Base-by-base conservation (phyloP, 805 yeast genomes). In the Barnettozyma sp. region DNA sequence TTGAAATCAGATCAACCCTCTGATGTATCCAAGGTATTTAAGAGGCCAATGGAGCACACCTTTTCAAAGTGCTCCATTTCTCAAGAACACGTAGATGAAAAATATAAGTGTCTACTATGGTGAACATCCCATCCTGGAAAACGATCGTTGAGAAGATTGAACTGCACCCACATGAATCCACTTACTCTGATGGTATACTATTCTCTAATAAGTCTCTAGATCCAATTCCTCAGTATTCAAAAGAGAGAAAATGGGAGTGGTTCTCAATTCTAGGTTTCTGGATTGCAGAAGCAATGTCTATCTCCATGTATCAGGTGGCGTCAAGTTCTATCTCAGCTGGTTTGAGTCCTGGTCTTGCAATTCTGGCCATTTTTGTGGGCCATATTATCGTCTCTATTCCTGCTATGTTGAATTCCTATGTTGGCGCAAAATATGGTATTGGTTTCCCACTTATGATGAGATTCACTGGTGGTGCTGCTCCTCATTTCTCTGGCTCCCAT, bases 251-350 rank as follows among this genome's bases (percentile, higher is more conserved):
- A 86, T 60, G 71, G 33, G 76, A 84, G 78, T 74, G 66, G 62
- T 79, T 79, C 33, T 38, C 43, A 18, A 46, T 45, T 30, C 23
- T 46, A 14, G 51, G 51, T 7, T 48, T 79, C 54, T 82, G 92
- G 92, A 62, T 82, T 30, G 82, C 88, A 0, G 92, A 82, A 50
- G 75, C 87, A 5, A 77, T 82, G 65, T 80, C 81, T 52, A 72
- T 82, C 50, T 80, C 79, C 53, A 81, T 88, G 31, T 81, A 84
- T 78, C 82, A 78, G 60, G 81, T 82, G 43, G 87, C 87, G 5
- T 74, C 85, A 5, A 74, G 85, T 0, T 82, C 85, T 37, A 76
- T 77, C 33, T 56, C 62, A 16, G 74, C 73, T 9, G 84, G 85
- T 12, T 60, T 82, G 60, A 42, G 48, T 11, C 81, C 87, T 79